Evolutionary conservation across 2,329 filamentous ascomycete genomes (phyloP).

Genomic region (Hirsutella rhossiliensis): DNA sequence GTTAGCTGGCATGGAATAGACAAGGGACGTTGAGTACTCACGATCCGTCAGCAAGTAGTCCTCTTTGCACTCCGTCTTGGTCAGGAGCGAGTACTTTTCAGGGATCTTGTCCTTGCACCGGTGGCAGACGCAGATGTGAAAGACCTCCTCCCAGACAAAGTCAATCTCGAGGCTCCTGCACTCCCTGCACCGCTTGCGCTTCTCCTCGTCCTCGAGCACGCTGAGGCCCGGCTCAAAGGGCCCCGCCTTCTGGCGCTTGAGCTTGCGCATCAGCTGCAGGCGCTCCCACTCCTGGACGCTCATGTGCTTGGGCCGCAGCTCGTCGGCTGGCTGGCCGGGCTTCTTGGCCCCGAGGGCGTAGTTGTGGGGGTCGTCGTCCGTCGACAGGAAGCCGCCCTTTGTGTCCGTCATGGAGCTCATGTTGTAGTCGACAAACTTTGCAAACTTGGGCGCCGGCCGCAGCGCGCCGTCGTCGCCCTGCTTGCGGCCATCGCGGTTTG

Average conservation of each 20-base stretch:
- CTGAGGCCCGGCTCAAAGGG: conserved; percentile 86
- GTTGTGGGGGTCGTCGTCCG: conserved; percentile 84
- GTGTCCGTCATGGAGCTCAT: conserved; percentile 97
- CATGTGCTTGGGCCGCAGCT: conserved; percentile 75
- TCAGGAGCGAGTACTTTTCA: conserved; percentile 89
- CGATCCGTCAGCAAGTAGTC: conserved; percentile 92
- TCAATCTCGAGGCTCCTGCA: conserved; percentile 81
- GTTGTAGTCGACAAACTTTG: conserved; percentile 94
- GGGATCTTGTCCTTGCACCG: conserved; percentile 80
- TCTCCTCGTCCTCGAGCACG: conserved; percentile 49
- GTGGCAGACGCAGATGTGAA: conserved; percentile 63
- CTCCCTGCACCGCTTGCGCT: conserved; percentile 68
- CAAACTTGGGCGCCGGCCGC: conserved; percentile 74
- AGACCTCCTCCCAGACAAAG: conserved; percentile 85
- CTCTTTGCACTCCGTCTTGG: conserved; percentile 91
- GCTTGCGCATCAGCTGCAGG: conserved; percentile 58
- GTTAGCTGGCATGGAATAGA: conserved; percentile 2
- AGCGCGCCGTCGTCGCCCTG: conserved; percentile 39
- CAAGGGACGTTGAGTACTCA: conserved; percentile 29
- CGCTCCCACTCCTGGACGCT: conserved; percentile 85
- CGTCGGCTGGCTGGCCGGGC: conserved; percentile 19
- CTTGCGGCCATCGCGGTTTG: conserved; percentile 54
- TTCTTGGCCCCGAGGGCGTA: conserved; percentile 47
- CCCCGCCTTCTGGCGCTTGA: conserved; percentile 63
- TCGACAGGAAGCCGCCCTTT: conserved; percentile 87